Evolutionary conservation across 441 rosid genomes (phyloP), one percentile per base, ranked within the genome.

Genomic region (Kokia cookei): DNA sequence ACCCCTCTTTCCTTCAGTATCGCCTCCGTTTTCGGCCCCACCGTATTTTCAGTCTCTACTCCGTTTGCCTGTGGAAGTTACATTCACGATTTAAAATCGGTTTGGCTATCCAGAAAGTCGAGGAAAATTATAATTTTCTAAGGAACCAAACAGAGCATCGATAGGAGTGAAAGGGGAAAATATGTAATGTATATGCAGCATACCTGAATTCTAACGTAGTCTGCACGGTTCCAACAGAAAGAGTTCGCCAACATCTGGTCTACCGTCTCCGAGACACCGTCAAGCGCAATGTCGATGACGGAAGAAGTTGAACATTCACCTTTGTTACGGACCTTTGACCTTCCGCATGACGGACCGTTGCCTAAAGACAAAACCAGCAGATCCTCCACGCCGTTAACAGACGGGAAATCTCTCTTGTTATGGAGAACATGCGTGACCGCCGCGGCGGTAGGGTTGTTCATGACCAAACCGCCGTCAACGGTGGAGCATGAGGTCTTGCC

Each of bases 171-270:
- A 59, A 59, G 11, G 37, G 37, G 1, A 47, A 47, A 27, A 59
- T 12, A 58, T 9, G 27, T 24, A 57, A 57, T 11, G 15, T 32
- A 32, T 32, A 40, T 17, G 4, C 22, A 35, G 55, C 65, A 7
- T 78, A 91, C 98, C 99, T 93, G 97, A 86, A 94, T 86, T 85
- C 98, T 89, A 19, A 92, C 89, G 87, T 94, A 93, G 75, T 93
- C 94, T 43, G 86, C 67, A 43, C 96, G 96, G 86, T 93, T 94
- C 91, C 91, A 93, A 69, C 93, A 89, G 78, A 94, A 94, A 15
- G 97, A 94, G 85, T 92, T 94, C 62, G 94, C 96, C 45, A 94
- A 48, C 96, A 94, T 90, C 78, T 94, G 98, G 83, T 94, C 98
- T 1, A 94, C 87, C 13, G 91, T 88, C 81, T 94, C 98, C 55